Evolutionary conservation across 108 stramenopile species (phyloP), one percentile per base, ranked within the genome.

Genomic region (Cylindrotheca fusiformis): DNA sequence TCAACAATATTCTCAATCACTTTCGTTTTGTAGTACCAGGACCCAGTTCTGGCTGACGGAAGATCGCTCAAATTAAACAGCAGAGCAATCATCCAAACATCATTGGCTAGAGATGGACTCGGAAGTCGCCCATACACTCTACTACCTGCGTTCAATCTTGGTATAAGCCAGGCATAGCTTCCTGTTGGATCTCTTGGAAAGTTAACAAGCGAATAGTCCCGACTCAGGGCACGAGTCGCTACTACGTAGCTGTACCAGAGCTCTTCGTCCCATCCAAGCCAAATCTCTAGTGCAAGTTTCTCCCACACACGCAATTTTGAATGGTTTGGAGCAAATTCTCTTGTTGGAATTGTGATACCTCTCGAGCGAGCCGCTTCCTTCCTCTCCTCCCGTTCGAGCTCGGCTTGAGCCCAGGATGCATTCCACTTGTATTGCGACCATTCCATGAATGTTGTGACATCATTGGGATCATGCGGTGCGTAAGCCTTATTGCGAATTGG

Each of bases 351-450:
- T 48, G 48, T 52, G 6, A 71, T 63, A 24, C 61, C 53, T 3
- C 54, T 33, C 17, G 23, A 55, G 0, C 32, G 51, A n/a, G 69
- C 60, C 60, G 50, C 28, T 10, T n/a, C 32, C 31, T 55, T 71
- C 44, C 69, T 25, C 57, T 28, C 54, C 18, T 48, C 24, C 0
- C 69, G 60, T 17, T 25, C 60, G n/a, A 31, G 10, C 50, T 71
- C 61, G 32, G 60, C 69, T 4, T 63, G 4, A 2, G 32, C 23
- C 69, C 69, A 71, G 3, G 69, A 71, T 1, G 45, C 17, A 29
- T 71, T 71, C 69, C 69, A 71, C 19, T 71, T 27, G 55, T 71
- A 71, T 32, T 71, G 61, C 1, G 69, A 60, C 69, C 69, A 71
- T 63, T 71, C 69, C 0, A 71, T 25, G 41, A 71, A 71, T 33